Percentiles rank a stretch among this genome's conserved stretches.
These are phyloP conservation scores for Geranium brycei DNA, from an alignment of 345 rosid species.

Conservation along the genomic window DNA sequence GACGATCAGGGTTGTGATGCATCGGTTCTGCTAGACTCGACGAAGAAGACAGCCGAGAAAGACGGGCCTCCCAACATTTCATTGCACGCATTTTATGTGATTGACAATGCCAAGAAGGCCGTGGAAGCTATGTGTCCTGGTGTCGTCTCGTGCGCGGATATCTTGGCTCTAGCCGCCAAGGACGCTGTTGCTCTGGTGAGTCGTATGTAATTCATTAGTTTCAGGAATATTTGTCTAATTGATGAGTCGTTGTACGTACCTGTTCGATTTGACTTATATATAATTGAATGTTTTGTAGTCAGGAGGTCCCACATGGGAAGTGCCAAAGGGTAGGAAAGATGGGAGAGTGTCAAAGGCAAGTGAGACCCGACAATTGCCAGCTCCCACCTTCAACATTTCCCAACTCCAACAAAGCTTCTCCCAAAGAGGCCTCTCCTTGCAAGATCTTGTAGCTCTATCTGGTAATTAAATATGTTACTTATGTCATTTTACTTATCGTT, in stretches of 20 bases:
- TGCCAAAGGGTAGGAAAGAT: conserved; percentile 80
- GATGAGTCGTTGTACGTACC: no score
- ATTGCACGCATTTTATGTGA: conserved; percentile 72
- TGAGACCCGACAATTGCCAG: conserved; percentile 70
- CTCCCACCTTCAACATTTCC: conserved; percentile 60
- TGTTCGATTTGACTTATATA: no score
- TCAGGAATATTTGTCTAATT: no score
- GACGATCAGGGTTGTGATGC: conserved; percentile 68
- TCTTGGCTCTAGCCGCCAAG: conserved; percentile 71
- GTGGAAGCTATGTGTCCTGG: conserved; percentile 69
- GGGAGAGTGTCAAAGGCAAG: conserved; percentile 70
- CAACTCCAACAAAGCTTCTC: conserved; percentile 66
- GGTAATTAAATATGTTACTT: conserved; percentile 20
- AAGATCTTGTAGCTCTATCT: conserved; percentile 69
- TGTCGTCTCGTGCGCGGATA: conserved; percentile 81
- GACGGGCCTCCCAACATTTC: conserved; percentile 90
- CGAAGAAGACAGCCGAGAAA: conserved; percentile 61
- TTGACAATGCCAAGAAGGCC: conserved; percentile 67
- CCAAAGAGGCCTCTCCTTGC: conserved; percentile 57
- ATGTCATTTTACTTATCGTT: no score
- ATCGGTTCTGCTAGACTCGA: conserved; percentile 61
- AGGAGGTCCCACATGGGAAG: conserved; percentile 80
- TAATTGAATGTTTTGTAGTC: no score
- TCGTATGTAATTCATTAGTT: no score
- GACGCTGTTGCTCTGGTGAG: conserved; percentile 73